These are phyloP conservation scores for Pseudocercospora vitis DNA, from an alignment of 2,329 filamentous ascomycete genomes.

Conservation along the genomic window DNA sequence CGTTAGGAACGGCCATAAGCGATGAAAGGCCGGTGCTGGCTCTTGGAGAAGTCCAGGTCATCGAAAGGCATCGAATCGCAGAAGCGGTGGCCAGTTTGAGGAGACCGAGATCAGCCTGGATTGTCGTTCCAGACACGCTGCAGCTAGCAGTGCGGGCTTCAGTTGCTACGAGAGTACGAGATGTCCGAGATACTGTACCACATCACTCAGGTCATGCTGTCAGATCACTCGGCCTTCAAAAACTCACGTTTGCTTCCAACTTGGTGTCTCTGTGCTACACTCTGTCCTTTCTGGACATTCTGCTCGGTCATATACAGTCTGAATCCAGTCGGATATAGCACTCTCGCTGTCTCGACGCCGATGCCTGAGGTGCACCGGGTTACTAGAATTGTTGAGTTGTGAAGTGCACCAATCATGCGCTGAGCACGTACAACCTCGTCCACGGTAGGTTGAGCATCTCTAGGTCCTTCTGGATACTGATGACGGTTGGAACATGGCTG, in stretches of 20 bases:
- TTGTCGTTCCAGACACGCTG: constrained; percentile 41
- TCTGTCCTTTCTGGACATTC: constrained; percentile 40
- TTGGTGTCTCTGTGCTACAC: too few species aligned
- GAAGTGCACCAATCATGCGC: constrained; percentile 32
- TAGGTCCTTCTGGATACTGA: constrained; percentile 15
- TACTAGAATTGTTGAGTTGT: constrained; percentile 37
- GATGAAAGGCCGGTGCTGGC: constrained; percentile 36
- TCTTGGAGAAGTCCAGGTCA: constrained; percentile 38
- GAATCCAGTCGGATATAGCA: constrained; percentile 46
- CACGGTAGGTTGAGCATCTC: constrained; percentile 10
- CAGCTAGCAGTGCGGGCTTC: constrained; percentile 45
- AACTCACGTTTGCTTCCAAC: too few species aligned
- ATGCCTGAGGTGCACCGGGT: constrained; percentile 44
- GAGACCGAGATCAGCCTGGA: constrained; percentile 52
- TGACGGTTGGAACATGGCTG: constrained; percentile 9
- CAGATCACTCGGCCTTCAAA: too few species aligned
- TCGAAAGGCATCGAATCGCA: constrained; percentile 31
- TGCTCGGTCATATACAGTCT: constrained; percentile 44
- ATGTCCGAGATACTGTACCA: constrained; percentile 50
- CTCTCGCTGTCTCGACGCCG: constrained; percentile 42
- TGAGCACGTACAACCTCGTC: constrained; percentile 11
- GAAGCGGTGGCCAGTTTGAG: constrained; percentile 46
- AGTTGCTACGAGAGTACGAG: constrained; percentile 57
- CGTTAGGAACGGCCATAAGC: constrained; percentile 54
- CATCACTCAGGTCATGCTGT: not conserved